Conservation (phyloP, 2,329 filamentous ascomycete genomes). For the Alternaria triticina region DNA sequence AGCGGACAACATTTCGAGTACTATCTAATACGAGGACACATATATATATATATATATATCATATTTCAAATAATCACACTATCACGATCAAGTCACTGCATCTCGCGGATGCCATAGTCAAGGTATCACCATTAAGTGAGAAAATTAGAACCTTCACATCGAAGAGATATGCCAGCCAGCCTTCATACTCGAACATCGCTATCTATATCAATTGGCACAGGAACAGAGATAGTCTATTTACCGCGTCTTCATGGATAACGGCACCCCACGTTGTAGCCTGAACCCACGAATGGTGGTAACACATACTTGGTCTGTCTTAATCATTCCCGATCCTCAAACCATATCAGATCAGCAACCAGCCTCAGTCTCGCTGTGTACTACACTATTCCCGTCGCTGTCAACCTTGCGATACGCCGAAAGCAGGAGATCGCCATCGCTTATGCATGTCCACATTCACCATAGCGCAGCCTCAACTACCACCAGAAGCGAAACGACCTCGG, state of each 20-base stretch:
- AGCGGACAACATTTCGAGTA: too few relatives aligned
- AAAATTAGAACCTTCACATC: too few relatives aligned
- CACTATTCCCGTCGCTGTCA: background rate
- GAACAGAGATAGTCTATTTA: too few relatives aligned
- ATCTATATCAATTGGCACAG: too few relatives aligned
- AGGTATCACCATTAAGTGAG: too few relatives aligned
- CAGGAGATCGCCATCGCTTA: background rate
- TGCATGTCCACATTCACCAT: background rate
- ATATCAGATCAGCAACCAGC: background rate
- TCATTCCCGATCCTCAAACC: background rate
- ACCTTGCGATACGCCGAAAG: background rate
- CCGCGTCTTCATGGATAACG: background rate
- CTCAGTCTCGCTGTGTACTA: background rate
- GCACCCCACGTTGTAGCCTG: background rate
- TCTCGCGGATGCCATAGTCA: too few relatives aligned
- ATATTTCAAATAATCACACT: too few relatives aligned
- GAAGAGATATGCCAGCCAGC: too few relatives aligned
- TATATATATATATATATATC: too few relatives aligned
- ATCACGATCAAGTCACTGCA: too few relatives aligned
- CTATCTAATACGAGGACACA: too few relatives aligned
- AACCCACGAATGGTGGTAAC: background rate
- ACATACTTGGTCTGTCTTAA: background rate
- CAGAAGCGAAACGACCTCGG: background rate
- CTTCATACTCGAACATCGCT: too few relatives aligned
- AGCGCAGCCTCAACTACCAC: background rate